These are phyloP conservation scores for Trametes sp. DNA, from an alignment of 1,284 basidiomycete species.

Conservation along the genomic window DNA sequence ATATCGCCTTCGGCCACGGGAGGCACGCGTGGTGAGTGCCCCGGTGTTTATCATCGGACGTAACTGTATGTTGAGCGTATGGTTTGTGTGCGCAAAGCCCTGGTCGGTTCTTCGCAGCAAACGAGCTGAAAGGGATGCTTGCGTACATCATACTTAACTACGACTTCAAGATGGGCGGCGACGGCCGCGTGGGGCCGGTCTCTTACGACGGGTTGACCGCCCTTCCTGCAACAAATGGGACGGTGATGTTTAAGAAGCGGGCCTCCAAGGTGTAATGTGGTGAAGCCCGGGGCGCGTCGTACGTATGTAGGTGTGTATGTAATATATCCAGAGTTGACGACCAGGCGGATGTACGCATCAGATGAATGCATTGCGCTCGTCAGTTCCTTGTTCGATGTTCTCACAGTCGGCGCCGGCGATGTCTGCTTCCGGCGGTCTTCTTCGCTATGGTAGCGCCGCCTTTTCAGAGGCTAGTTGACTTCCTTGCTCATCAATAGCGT, in stretches of 20 bases:
- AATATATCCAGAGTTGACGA: too few species aligned
- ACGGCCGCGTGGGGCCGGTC: conserved; percentile 32
- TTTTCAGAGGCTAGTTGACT: too few species aligned
- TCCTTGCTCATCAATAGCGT: too few species aligned
- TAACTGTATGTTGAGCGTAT: not conserved
- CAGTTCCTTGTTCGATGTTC: too few species aligned
- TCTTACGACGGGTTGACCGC: not conserved
- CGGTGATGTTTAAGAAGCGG: conserved; percentile 23
- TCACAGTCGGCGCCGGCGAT: too few species aligned
- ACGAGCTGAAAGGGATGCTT: conserved; percentile 54
- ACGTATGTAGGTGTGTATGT: not conserved
- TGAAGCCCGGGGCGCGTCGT: not conserved
- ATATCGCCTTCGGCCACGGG: conserved; percentile 52
- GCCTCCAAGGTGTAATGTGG: not conserved
- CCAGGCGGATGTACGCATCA: too few species aligned
- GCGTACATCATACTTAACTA: conserved; percentile 53
- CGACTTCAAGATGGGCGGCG: conserved; percentile 49
- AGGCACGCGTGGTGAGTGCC: conserved; percentile 52
- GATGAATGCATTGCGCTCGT: too few species aligned
- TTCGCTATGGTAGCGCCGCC: too few species aligned
- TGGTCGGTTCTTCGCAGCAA: conserved; percentile 55
- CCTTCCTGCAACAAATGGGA: not conserved
- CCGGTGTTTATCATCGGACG: not conserved
- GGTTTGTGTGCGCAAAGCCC: conserved; percentile 39
- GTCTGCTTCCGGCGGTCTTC: too few species aligned